Evolutionary conservation across 192 early-diverging fungal genomes (phyloP).

Genomic region (Endogone sp.): DNA sequence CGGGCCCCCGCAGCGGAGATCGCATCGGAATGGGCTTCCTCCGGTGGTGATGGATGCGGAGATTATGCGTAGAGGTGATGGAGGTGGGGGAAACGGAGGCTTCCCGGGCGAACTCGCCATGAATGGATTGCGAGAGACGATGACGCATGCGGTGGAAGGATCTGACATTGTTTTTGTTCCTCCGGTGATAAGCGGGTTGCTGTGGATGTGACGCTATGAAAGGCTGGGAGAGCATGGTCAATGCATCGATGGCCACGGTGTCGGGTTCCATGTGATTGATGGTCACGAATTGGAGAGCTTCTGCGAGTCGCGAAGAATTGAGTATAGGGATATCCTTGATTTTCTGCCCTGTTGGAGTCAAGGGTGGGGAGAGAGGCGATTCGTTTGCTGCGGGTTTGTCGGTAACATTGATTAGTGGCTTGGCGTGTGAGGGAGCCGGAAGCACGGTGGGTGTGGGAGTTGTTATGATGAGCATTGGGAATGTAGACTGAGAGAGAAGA

Average conservation of each 20-base stretch:
- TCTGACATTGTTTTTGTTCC: neutral
- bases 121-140: neutral
- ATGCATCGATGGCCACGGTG: neutral
- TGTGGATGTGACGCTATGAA: neutral
- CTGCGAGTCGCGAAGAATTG: too few species aligned
- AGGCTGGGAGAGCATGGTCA: neutral
- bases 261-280: neutral
- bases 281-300: too few species aligned
- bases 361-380: neutral
- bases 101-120: too few species aligned
- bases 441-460: neutral
- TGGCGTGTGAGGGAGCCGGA: neutral
- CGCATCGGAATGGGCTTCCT: neutral
- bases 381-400: neutral
- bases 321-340: too few species aligned
- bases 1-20: too few species aligned
- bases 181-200: neutral
- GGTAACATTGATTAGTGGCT: neutral
- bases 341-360: neutral
- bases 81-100: neutral
- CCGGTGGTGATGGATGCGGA: neutral
- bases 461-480: neutral
- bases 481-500: neutral
- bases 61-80: neutral
- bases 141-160: neutral